Evolutionary conservation across 305 asterid genomes (phyloP), one percentile per base, ranked within the genome.

Genomic region (Withania somnifera): DNA sequence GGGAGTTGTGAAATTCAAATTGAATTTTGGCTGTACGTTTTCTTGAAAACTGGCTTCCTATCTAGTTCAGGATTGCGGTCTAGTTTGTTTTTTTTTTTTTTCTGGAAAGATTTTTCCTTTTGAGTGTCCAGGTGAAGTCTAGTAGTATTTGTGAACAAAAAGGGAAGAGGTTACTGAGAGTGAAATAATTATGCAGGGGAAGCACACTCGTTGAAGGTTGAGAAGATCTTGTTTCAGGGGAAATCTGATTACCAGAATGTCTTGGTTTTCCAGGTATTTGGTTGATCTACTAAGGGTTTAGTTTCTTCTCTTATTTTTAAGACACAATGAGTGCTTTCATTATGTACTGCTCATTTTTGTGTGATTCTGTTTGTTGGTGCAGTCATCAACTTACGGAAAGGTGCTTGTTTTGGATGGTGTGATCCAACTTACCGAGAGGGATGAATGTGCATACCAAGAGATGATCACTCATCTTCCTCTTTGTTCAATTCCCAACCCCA

Each of bases 361-460:
- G 78, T 78, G 77, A 38, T 67, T 69, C 61, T 82, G 60, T 13
- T 32, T 77, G 54, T 87, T 89, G 42, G 69, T 90, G 85, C 91
- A 96, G 99, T 94, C 99, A n/a, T 67, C 98, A n/a, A 94, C 97
- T 51, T 96, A 96, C 32, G 99, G 98, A 26, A 96, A 93, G 87
- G 98, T 96, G 86, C 99, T 96, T 77, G 95, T 94, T 84, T 86
- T 95, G 93, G 99, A 95, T 84, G 98, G 99, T 81, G 98, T 95
- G 54, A 95, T 95, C 87, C 99, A 95, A 83, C 92, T 95, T 66
- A 95, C 99, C 0, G 99, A 95, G 87, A 94, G 98, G 87, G 99
- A 95, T 87, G 98, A 94, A 89, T 94, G 97, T 91, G 98, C 99
- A 83, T 95, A 95, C 83, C 99, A 95, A 89, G 99, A 96, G 88